Evolutionary conservation across 768 basidiomycete genomes (phyloP), one percentile per base, ranked within the genome.

Genomic region (Rhodotorula babjevae): DNA sequence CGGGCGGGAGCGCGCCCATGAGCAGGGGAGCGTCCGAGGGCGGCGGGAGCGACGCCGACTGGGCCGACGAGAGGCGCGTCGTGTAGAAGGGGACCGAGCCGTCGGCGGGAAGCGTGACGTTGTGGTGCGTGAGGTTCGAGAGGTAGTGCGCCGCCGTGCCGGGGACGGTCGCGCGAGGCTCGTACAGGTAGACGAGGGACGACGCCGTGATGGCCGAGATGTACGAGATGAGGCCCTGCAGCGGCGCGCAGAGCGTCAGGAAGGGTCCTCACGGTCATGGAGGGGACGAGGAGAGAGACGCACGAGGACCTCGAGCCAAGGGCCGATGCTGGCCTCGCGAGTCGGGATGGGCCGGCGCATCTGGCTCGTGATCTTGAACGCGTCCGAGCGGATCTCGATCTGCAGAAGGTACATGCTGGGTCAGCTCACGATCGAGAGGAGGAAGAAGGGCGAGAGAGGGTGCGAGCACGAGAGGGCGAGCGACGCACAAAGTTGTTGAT

Each of bases 351-450:
- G 92, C 36, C 92, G 86, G 27, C 92, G 85, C 64, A 87, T 85
- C 78, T 95, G 93, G 10, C 87, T 87, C 9, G 89, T 87, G 80
- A 99, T 90, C 84, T 98, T 97, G 85, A 95, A 90, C 10, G 96
- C 96, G 79, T 99, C 95, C 6, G 89, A 91, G 27, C 93, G 88
- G 10, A 92, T 82, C 82, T 99, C 95, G 71, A 98, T 82, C 80
- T 91, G 56, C 18, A 5, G 0, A 12, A 11, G 23, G 23, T 11
- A 1, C 19, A 12, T n/a, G n/a, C n/a, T n/a, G n/a, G 9, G 40
- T 40, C 52, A 33, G 40, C 14, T 11, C 3, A 7, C 6, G 53
- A 14, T 2, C 27, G 8, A 11, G 56, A 16, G 31, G 2, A 57
- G 19, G 33, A 47, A 15, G 19, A 4, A 19, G 12, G 47, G 19